Percentiles rank a stretch among this genome's conserved stretches.
These are phyloP conservation scores for Taiozyma sp. DNA, from an alignment of 1,139 yeast genomes.

Conservation along the genomic window DNA sequence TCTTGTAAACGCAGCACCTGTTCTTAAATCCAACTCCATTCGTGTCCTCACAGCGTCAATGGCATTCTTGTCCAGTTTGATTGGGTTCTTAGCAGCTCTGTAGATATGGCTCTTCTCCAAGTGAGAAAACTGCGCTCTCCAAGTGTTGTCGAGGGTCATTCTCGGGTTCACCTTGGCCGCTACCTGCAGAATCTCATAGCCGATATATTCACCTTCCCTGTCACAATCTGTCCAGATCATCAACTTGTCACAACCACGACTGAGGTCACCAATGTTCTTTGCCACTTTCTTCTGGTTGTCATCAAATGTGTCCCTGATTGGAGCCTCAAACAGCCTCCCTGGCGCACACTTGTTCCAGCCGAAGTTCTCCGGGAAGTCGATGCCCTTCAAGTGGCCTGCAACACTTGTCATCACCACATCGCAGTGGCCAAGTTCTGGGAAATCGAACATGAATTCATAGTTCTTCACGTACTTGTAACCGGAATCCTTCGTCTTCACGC, in stretches of 20 bases:
- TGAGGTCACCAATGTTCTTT: conserved; percentile 65
- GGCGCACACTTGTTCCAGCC: conserved; percentile 70
- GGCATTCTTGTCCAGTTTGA: conserved; percentile 55
- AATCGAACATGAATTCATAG: conserved; percentile 68
- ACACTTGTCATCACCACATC: conserved; percentile 91
- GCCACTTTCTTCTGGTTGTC: conserved; percentile 47
- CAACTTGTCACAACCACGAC: conserved; percentile 50
- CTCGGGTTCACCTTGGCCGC: conserved; percentile 53
- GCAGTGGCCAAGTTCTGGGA: conserved; percentile 54
- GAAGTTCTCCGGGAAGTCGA: conserved; percentile 61
- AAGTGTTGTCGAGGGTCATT: conserved; percentile 42
- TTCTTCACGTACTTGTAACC: conserved; percentile 65
- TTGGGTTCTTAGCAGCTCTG: conserved; percentile 69
- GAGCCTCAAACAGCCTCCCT: conserved; percentile 63
- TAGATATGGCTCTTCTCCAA: conserved; percentile 70
- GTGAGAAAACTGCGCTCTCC: conserved; percentile 84
- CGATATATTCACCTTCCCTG: conserved; percentile 96
- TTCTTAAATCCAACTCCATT: conserved; percentile 80
- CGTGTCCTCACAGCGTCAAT: conserved; percentile 85
- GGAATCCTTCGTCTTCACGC: conserved; percentile 41
- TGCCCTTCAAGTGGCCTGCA: conserved; percentile 69
- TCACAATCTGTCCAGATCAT: conserved; percentile 99
- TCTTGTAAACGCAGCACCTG: conserved; percentile 88
- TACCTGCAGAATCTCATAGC: conserved; percentile 71
- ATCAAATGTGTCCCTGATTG: conserved; percentile 39